phyloP scores from a whole-genome alignment of 345 rosid species.

The Eucalyptus viminalis region DNA sequence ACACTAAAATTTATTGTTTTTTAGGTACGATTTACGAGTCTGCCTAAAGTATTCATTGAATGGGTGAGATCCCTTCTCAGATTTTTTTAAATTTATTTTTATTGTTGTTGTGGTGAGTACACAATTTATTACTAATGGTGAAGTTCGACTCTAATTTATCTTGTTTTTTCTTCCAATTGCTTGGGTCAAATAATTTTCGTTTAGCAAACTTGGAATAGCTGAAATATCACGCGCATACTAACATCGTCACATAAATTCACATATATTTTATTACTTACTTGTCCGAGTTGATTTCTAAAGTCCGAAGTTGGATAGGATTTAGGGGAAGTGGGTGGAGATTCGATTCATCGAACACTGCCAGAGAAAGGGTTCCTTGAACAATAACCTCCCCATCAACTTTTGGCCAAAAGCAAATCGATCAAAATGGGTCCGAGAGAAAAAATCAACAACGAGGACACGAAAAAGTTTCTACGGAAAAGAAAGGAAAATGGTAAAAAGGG shows the following conservation, averaged over 20 bases:
- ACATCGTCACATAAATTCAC: not conserved
- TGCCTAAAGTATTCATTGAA: not conserved
- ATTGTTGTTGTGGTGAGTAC: not conserved
- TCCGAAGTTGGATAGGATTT: not conserved
- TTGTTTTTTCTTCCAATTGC: not conserved
- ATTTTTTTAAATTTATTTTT: too few species aligned
- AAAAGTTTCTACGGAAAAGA: not conserved
- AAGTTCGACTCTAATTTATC: too few species aligned
- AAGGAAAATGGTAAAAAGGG: not conserved
- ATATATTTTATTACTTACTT: not conserved
- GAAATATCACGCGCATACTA: fast-evolving
- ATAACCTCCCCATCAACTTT: not conserved
- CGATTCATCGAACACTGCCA: not conserved
- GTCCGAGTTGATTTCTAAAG: not conserved
- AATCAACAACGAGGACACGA: not conserved
- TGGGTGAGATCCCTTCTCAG: fast-evolving
- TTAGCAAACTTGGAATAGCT: not conserved
- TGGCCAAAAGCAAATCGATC: not conserved
- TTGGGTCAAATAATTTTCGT: too few species aligned
- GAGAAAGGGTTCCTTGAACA: not conserved
- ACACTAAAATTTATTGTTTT: not conserved
- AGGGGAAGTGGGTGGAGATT: not conserved
- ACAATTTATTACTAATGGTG: not conserved
- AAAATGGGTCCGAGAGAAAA: not conserved
- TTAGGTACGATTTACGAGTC: not conserved